Evolutionary conservation across 108 stramenopile genomes (phyloP).

Genomic region (Conticribra guillardii): DNA sequence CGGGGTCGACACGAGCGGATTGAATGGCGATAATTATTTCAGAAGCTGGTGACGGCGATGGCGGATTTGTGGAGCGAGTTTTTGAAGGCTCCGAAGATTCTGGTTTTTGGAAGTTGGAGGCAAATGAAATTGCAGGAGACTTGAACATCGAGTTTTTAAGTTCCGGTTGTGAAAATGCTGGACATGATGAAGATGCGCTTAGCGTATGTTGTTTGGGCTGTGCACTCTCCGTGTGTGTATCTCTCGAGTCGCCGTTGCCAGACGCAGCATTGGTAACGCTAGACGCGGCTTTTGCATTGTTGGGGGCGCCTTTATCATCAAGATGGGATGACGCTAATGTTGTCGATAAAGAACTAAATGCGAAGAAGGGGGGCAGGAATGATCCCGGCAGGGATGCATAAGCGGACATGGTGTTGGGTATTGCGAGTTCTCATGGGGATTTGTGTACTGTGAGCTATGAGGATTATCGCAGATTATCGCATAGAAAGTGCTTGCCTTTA

Average conservation of each 20-base stretch:
- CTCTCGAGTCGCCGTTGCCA: not conserved
- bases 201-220: not conserved
- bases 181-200: not conserved
- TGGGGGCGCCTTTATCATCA: not conserved
- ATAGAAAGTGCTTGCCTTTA: too few relatives aligned
- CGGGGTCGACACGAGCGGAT: conserved; percentile 68
- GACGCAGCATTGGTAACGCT: not conserved
- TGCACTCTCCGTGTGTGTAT: not conserved
- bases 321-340: too few relatives aligned
- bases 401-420: conserved; percentile 45
- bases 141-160: not conserved
- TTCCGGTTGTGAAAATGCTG: not conserved
- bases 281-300: not conserved
- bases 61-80: not conserved
- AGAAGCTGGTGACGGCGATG: conserved; percentile 22
- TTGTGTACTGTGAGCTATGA: too few relatives aligned
- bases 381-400: conserved; percentile 53
- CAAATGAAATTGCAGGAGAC: not conserved
- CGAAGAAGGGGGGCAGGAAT: conserved; percentile 49
- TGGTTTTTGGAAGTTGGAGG: conserved; percentile 1
- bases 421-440: too few relatives aligned
- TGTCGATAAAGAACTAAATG: conserved; percentile 33
- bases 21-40: conserved; percentile 58
- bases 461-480: too few relatives aligned
- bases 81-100: not conserved